Percentiles rank a stretch among this genome's conserved stretches.
Conservation (phyloP, 2,329 filamentous ascomycete species). For the Beauveria australis region DNA sequence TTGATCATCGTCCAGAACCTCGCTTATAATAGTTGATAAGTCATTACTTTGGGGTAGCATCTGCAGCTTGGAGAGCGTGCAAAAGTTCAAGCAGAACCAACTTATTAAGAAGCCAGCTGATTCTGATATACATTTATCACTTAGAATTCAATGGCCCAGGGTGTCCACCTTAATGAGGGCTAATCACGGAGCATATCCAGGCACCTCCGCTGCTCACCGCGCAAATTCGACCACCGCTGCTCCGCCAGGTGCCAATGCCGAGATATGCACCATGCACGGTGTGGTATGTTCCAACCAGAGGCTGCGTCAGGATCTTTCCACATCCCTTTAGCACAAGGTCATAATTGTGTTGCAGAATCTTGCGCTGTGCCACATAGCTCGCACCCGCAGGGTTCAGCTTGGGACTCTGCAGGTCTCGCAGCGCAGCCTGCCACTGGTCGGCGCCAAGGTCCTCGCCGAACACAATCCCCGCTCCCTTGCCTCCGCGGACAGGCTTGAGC, state of each 20-base stretch:
- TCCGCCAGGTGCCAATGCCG: neutral
- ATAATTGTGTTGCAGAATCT: neutral
- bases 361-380: neutral
- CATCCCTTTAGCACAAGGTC: neutral
- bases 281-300: neutral
- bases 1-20: neutral
- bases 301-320: neutral
- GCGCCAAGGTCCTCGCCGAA: constrained; percentile 27
- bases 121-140: neutral
- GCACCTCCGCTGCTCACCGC: neutral
- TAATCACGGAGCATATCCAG: constrained; percentile 3
- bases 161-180: neutral
- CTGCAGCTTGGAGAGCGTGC: too few relatives aligned
- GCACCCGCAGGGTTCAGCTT: neutral
- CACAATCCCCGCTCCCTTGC: constrained; percentile 31
- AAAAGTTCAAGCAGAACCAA: neutral
- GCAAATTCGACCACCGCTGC: neutral
- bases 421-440: neutral
- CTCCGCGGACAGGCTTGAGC: constrained; percentile 31
- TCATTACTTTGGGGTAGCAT: neutral
- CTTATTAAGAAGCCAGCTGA: too few relatives aligned
- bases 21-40: neutral
- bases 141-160: neutral
- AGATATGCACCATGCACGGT: neutral
- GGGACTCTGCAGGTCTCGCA: neutral